Conservation (phyloP, 352 stramenopile genomes). For the Thalassiosira oceanica region DNA sequence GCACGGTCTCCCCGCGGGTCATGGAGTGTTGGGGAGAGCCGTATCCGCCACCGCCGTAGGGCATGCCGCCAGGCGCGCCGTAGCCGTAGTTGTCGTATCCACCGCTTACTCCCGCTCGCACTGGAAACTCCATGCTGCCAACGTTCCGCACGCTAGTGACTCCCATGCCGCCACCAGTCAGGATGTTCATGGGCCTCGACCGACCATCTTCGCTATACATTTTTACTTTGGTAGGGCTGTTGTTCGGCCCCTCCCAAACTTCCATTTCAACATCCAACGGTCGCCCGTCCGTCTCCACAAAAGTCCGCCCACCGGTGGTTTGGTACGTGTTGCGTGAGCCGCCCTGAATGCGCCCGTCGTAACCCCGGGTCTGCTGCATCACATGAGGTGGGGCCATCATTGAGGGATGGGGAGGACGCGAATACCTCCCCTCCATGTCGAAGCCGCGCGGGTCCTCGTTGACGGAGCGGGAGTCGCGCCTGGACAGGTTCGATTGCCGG, state of each 20-base stretch:
- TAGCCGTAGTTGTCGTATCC: neutral
- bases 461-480: neutral
- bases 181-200: conserved; percentile 31
- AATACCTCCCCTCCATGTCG: neutral
- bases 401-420: neutral
- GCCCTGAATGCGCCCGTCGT: no score
- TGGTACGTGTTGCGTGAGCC: no score
- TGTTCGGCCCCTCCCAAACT: conserved; percentile 51
- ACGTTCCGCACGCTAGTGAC: conserved; percentile 42
- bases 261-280: conserved; percentile 42
- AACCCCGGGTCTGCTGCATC: no score
- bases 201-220: conserved; percentile 46
- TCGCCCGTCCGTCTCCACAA: no score
- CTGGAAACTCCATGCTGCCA: conserved; percentile 46
- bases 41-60: neutral
- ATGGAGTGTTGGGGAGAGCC: conserved; percentile 5
- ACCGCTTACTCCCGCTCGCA: conserved; percentile 24
- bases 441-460: neutral
- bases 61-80: neutral
- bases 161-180: neutral
- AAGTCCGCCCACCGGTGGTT: no score
- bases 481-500: neutral
- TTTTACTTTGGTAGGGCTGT: conserved; percentile 39
- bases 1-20: conserved; percentile 21
- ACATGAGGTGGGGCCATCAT: no score